Evolutionary conservation across 768 basidiomycete genomes (phyloP).

Genomic region (Harrya chromipes): DNA sequence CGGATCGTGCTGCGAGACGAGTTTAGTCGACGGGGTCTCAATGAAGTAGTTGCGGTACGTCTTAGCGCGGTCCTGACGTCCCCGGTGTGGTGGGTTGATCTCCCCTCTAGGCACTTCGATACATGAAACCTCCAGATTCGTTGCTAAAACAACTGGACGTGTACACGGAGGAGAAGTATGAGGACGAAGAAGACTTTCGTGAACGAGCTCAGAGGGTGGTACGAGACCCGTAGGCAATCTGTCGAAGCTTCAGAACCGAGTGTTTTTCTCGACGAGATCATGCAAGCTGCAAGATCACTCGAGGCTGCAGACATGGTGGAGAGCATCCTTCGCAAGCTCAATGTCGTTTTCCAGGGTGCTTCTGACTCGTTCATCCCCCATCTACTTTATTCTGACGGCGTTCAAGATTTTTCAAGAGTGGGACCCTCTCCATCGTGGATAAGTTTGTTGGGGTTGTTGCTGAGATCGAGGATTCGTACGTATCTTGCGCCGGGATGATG

Average conservation of each 20-base stretch:
- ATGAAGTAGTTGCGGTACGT: constrained; percentile 81
- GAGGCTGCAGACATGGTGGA: constrained; percentile 38
- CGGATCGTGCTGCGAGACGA: constrained; percentile 80
- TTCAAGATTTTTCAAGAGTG: constrained; percentile 58
- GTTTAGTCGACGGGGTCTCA: constrained; percentile 72
- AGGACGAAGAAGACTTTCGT: constrained; percentile 83
- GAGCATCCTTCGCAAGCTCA: constrained; percentile 55
- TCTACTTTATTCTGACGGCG: constrained; percentile 3
- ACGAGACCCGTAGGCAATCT: constrained; percentile 19
- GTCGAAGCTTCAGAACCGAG: constrained; percentile 47
- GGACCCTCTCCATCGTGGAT: constrained; percentile 56
- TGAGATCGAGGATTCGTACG: constrained; percentile 62
- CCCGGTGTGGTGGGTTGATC: constrained; percentile 1
- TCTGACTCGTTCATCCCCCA: constrained; percentile 52
- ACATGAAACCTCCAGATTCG: constrained; percentile 70
- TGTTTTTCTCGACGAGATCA: constrained; percentile 55
- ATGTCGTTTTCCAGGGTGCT: constrained; percentile 54
- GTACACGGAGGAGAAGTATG: constrained; percentile 85
- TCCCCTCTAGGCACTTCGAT: constrained; percentile 59
- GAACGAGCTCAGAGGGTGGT: constrained; percentile 52
- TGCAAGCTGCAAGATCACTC: constrained; percentile 52
- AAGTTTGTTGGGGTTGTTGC: constrained; percentile 63
- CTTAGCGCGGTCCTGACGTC: not conserved
- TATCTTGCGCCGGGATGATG: not conserved
- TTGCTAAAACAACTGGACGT: constrained; percentile 78